phyloP scores from a whole-genome alignment of 306 rosid genomes.

The Malus domestica region ASM211411v1 NC_041805.1:9716001-9716500 shows the following conservation, averaged over 20 bases:
- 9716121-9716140: neutral
- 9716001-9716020: too few species aligned
- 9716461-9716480: slow-evolving; percentile 48
- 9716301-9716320: slow-evolving; percentile 84
- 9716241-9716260: slow-evolving; percentile 94
- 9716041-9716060: neutral
- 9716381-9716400: slow-evolving; percentile 71
- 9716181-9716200: slow-evolving; percentile 95
- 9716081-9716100: neutral
- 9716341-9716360: slow-evolving; percentile 49
- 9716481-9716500: slow-evolving; percentile 99
- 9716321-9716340: slow-evolving; percentile 81
- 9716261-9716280: slow-evolving; percentile 73
- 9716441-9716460: slow-evolving; percentile 53
- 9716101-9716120: neutral
- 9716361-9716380: slow-evolving; percentile 76
- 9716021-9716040: neutral
- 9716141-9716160: slow-evolving; percentile 76
- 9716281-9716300: slow-evolving; percentile 78
- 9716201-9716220: slow-evolving; percentile 82
- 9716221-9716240: slow-evolving; percentile 84
- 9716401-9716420: slow-evolving; percentile 49
- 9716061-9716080: neutral
- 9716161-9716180: slow-evolving; percentile 87
- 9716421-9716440: slow-evolving; percentile 70